Evolutionary conservation across 140 eudicot genomes (phyloP), one percentile per base, ranked within the genome.

Genomic region (Senecio squalidus): DNA sequence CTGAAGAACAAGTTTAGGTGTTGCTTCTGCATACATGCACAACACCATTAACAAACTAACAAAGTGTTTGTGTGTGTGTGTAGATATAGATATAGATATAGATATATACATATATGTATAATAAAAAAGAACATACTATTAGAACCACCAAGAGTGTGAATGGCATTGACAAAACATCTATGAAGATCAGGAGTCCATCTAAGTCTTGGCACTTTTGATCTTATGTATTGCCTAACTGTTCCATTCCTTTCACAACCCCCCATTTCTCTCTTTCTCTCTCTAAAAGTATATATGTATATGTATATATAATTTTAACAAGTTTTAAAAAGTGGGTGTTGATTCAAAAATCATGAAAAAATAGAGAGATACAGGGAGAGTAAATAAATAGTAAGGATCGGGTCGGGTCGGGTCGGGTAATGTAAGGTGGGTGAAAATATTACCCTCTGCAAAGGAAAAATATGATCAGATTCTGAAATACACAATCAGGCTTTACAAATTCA

Each of bases 121-220:
- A 30, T 2, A 41, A 29, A 9, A 47, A 39, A 41, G 9, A 53
- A 55, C 80, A 38, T 75, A 76, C 78, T 65, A 29, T 71, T 38
- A 45, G 62, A 64, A 20, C 82, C 82, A 28, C 82, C 82, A 64
- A 76, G 82, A 43, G 69, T 66, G 4, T 71, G 69, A 49, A 76
- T 69, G 18, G 82, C 82, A 25, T 76, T 72, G 50, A 64, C 77
- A 71, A 76, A 76, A 65, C 78, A 58, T 15, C 50, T 46, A 65
- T 76, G 82, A 65, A 76, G 82, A 71, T 76, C 82, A 49, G 82
- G 82, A 58, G 82, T 76, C 82, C 82, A 76, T 64, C 82, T 50
- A 26, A 76, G 72, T 50, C 82, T 71, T 64, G 82, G 81, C 2
- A 75, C 77, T 40, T 69, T 75, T 52, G 81, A 75, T 75, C 81